Base-by-base conservation (phyloP, 371 early-diverging fungal genomes). In the Mortierella sp. region DNA sequence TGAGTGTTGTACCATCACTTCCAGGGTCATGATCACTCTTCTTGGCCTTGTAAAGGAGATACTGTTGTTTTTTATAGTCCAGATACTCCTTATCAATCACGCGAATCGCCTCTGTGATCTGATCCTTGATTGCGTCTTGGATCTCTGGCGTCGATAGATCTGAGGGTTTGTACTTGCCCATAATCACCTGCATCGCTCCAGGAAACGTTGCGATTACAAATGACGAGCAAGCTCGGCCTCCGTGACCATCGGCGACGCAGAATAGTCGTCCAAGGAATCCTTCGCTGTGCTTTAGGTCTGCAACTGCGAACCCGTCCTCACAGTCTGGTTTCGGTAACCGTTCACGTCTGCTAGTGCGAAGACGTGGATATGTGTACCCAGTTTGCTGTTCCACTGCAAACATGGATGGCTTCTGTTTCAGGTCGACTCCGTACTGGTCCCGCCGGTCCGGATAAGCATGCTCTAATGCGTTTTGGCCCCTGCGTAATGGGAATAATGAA, bases 1-100 rank as follows among this genome's bases (percentile, higher is more conserved):
- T 83, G 21, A 95, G 71, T 0, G 95, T 93, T 64, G 93, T 91
- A 0, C 95, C 95, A 58, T 95, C 95, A 72, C 93, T 93, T 39
- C 88, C 89, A 9, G 89, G 87, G 28, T 65, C 60, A 18, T 71
- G 61, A 28, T 58, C 64, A 3, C 72, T 43, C 50, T 74, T 78
- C 42, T 71, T 79, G 26, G 71, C 64, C 39, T 73, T 78, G 70
- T 65, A 80, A 26, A 61, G 58, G 24, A 71, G 64, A 52, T 78
- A 82, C 43, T 82, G 78, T 19, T 76, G 67, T 21, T 86, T 82
- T 64, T 89, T 89, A 23, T 83, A 74, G 12, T 71, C 79, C 21
- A 89, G 78, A 72, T 88, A 89, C 26, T 81, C 83, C 55, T 84
- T 82, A 59, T 89, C 88, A 27, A 89, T 62, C 23, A 56, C 7